Base-by-base conservation (phyloP, 306 rosid genomes). In the Albizia julibrissin region DNA sequence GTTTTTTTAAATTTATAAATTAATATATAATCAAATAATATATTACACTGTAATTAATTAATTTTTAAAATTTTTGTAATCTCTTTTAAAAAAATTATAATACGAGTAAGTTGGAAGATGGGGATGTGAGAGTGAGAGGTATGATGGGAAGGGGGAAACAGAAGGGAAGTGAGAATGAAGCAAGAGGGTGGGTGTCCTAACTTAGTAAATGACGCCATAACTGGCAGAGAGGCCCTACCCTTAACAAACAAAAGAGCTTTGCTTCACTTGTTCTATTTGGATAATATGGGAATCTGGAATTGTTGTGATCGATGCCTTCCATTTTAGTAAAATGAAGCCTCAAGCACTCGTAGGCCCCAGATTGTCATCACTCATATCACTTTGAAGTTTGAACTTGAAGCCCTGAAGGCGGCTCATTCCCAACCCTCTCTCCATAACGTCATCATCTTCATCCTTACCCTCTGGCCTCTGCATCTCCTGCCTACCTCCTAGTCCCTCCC, bases 381-480 rank as follows among this genome's bases (percentile, higher is more conserved):
- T 13, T 16, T 18, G 1, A 13, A 16, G 1, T 47, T 47, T 47
- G 52, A 47, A 47, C 16, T 47, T 18, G 59, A 52, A 19, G 22
- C 24, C 24, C 9, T 52, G 61, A 52, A 19, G 61, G 0, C 26
- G 21, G 61, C 61, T 52, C 10, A 18, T 21, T 2, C 10, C n/a
- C 24, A 5, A 0, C 34, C 12, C 33, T 67, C 65, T 58, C 31
- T 14, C 21, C 76, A 84, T 86, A 10, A 76, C 87, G 78, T 56
- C 27, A 56, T 80, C 87, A 80, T 44, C 79, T 43, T 69, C 69
- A 49, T 82, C 79, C 81, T 84, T 82, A 19, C 52, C 18, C 52
- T 47, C 50, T 33, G 37, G 83, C 90, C 87, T 78, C 88, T 77
- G 75, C 81, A 76, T 86, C 86, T 68, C 80, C 59, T 83, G 88